A percentile compares a stretch with the other conserved stretches of the same genome.
These are phyloP conservation scores for Colletotrichum horii DNA, from an alignment of 2,329 filamentous ascomycete genomes.

Conservation along the genomic window DNA sequence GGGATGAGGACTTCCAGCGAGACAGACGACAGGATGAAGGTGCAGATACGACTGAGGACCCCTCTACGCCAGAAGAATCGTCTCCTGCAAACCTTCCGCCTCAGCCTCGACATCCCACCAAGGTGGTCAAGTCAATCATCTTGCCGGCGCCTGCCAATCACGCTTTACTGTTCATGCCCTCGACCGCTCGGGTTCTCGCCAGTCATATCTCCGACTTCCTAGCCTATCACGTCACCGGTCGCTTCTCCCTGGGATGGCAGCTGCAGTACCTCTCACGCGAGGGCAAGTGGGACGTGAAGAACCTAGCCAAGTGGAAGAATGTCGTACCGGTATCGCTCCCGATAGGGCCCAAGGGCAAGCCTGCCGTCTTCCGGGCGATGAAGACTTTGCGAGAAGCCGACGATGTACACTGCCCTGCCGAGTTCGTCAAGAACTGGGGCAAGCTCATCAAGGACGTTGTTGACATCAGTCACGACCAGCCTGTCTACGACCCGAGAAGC, in stretches of 20 bases:
- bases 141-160: conserved; percentile 82
- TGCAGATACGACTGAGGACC: conserved; percentile 47
- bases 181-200: conserved; percentile 76
- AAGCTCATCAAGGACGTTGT: conserved; percentile 75
- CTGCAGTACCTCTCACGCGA: conserved; percentile 85
- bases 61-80: conserved; percentile 51
- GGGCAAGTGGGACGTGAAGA: conserved; percentile 98
- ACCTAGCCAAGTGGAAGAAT: conserved; percentile 87
- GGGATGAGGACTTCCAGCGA: conserved; percentile 40
- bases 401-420: conserved; percentile 75
- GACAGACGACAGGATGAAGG: conserved; percentile 29
- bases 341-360: conserved; percentile 60
- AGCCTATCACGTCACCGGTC: conserved; percentile 72
- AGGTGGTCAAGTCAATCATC: conserved; percentile 70
- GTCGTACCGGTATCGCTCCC: conserved; percentile 78
- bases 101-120: conserved; percentile 52
- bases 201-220: conserved; percentile 87
- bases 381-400: conserved; percentile 94
- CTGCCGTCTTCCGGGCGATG: conserved; percentile 79
- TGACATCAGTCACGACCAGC: conserved; percentile 89
- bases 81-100: conserved; percentile 44
- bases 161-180: conserved; percentile 80
- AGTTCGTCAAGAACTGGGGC: conserved; percentile 74
- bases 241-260: conserved; percentile 88
- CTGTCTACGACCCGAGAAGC: conserved; percentile 82